Conservation (phyloP, 805 yeast genomes). For the Nadsonia fulvescens region DNA sequence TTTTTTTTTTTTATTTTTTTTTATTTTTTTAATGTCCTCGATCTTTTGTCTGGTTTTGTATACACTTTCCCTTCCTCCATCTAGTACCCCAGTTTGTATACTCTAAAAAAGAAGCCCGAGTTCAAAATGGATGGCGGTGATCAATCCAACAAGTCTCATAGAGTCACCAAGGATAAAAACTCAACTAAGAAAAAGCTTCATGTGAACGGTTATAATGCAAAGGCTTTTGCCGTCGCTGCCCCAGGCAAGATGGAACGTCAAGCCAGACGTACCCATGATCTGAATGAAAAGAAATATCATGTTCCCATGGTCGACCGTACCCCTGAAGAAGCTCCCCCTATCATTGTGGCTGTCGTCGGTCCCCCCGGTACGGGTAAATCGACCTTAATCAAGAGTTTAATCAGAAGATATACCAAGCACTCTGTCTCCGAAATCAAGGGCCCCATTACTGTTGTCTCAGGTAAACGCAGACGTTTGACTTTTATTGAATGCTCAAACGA, state of each 20-base stretch:
- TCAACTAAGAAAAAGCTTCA: slow-evolving; percentile 77
- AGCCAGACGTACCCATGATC: slow-evolving; percentile 72
- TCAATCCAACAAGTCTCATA: slow-evolving; percentile 70
- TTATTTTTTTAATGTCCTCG: no score
- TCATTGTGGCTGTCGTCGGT: slow-evolving; percentile 90
- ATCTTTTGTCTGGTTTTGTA: no score
- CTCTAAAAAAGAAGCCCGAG: background rate
- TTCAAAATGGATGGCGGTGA: slow-evolving; percentile 17
- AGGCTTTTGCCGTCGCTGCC: slow-evolving; percentile 65
- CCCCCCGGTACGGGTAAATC: slow-evolving; percentile 99
- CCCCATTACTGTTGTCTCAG: slow-evolving; percentile 91
- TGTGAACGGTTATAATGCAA: slow-evolving; percentile 69
- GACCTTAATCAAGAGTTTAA: slow-evolving; percentile 75
- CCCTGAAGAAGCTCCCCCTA: slow-evolving; percentile 96
- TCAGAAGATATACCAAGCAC: slow-evolving; percentile 75
- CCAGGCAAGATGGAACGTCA: slow-evolving; percentile 75
- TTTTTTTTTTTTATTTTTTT: no score
- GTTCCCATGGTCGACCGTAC: slow-evolving; percentile 97
- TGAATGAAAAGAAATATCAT: slow-evolving; percentile 68
- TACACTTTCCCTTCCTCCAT: no score
- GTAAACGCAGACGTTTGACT: slow-evolving; percentile 81
- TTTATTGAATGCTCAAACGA: slow-evolving; percentile 88
- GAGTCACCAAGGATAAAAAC: slow-evolving; percentile 34
- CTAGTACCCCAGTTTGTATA: no score
- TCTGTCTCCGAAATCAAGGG: slow-evolving; percentile 77